phyloP scores from a whole-genome alignment of 768 basidiomycete species.

The Boletales sp. region DNA sequence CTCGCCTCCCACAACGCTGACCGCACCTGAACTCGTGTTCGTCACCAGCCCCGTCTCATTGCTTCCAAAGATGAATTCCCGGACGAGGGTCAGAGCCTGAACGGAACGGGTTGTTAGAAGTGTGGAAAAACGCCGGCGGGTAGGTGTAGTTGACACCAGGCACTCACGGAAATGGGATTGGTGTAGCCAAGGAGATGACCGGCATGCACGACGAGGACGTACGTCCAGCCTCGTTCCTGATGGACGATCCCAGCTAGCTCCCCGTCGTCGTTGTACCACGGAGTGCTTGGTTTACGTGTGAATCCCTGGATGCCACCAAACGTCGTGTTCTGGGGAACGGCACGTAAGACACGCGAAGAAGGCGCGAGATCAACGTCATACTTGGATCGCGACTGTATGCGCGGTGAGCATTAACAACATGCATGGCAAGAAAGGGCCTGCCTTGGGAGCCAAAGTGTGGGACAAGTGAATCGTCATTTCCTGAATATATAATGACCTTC shows the following conservation, averaged over 20 bases:
- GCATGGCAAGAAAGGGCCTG: slow-evolving; percentile 23
- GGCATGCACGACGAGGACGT: slow-evolving; percentile 35
- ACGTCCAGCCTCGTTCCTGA: slow-evolving; percentile 64
- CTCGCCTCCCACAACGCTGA: slow-evolving; percentile 46
- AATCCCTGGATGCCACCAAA: slow-evolving; percentile 78
- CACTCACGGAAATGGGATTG: slow-evolving; percentile 27
- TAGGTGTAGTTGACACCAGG: neutral
- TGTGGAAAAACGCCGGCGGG: neutral
- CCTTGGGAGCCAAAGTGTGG: slow-evolving; percentile 62
- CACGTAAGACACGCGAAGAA: neutral
- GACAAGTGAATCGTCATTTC: slow-evolving; percentile 65
- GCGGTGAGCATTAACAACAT: slow-evolving; percentile 2
- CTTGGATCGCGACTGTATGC: slow-evolving; percentile 51
- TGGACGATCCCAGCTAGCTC: slow-evolving; percentile 64
- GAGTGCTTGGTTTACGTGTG: slow-evolving; percentile 60
- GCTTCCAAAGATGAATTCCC: slow-evolving; percentile 63
- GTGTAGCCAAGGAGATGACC: slow-evolving; percentile 36
- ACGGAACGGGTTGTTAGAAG: neutral
- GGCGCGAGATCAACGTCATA: slow-evolving; percentile 13
- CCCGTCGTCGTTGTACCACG: slow-evolving; percentile 57
- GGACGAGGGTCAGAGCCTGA: slow-evolving; percentile 57
- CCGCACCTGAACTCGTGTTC: slow-evolving; percentile 22
- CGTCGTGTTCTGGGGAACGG: slow-evolving; percentile 58
- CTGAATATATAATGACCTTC: slow-evolving; percentile 55
- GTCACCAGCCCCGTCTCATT: slow-evolving; percentile 57